Conservation (phyloP, 2,329 filamentous ascomycete genomes). For the Claviceps cyperi region DNA sequence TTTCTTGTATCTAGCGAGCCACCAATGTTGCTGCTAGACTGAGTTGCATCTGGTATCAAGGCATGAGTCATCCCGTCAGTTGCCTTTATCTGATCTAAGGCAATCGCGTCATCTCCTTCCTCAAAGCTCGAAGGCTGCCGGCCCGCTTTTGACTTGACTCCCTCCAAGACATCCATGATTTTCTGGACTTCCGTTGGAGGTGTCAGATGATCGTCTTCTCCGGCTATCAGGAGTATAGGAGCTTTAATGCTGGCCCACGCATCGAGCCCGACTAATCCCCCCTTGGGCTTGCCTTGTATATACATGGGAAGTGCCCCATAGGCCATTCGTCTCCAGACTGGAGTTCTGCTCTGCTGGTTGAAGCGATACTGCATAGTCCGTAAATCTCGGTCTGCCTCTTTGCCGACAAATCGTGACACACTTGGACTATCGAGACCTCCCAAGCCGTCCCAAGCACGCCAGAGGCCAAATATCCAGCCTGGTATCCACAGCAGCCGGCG, state of each 20-base stretch:
- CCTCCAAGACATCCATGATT: conserved; percentile 35
- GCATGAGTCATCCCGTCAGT: not conserved
- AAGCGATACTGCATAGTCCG: conserved; percentile 55
- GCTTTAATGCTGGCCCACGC: conserved; percentile 59
- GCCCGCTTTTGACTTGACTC: conserved; percentile 15
- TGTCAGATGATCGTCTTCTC: conserved; percentile 62
- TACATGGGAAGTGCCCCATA: conserved; percentile 54
- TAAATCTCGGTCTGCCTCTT: conserved; percentile 48
- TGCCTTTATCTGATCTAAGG: not conserved
- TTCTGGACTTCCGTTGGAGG: conserved; percentile 55
- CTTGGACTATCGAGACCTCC: conserved; percentile 68
- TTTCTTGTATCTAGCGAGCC: not conserved
- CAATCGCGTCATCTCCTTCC: not conserved
- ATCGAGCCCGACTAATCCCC: conserved; percentile 54
- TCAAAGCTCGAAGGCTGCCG: not conserved
- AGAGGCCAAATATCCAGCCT: conserved; percentile 56
- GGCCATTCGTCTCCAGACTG: conserved; percentile 72
- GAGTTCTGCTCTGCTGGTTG: conserved; percentile 71
- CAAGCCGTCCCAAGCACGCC: conserved; percentile 62
- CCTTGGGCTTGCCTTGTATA: conserved; percentile 32
- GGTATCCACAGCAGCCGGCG: conserved; percentile 54
- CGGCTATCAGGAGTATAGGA: conserved; percentile 67
- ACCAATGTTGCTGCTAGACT: not conserved
- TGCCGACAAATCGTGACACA: conserved; percentile 62
- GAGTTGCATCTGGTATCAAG: not conserved